Evolutionary conservation across 352 stramenopile genomes (phyloP).

Genomic region (Globisporangium emineosum): DNA sequence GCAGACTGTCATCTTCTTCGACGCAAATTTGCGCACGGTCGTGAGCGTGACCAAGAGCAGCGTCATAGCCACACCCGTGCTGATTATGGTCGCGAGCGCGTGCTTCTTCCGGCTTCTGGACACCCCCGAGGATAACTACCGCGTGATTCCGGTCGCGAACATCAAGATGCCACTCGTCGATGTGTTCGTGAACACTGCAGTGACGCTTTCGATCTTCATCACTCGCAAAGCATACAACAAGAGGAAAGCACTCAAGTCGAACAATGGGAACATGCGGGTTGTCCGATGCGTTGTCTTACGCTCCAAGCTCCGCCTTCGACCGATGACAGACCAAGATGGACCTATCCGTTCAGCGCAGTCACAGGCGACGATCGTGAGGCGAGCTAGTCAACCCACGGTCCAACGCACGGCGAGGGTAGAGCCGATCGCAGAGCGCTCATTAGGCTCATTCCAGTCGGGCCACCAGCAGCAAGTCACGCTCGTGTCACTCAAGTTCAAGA

Average conservation of each 20-base stretch:
- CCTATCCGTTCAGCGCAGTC: neutral
- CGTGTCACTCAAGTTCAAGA: constrained; percentile 25
- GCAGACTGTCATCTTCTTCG: constrained; percentile 12
- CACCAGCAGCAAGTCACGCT: constrained; percentile 32
- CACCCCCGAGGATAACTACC: constrained; percentile 8
- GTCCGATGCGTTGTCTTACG: constrained; percentile 36
- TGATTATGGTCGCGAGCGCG: neutral
- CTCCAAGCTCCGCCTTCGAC: constrained; percentile 27
- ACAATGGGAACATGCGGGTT: constrained; percentile 22
- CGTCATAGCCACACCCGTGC: neutral
- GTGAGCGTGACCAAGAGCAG: constrained; percentile 6
- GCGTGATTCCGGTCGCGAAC: constrained; percentile 17
- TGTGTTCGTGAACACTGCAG: constrained; percentile 37
- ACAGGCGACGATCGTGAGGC: constrained; percentile 18
- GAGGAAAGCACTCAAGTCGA: constrained; percentile 26
- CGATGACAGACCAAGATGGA: neutral
- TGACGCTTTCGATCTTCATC: constrained; percentile 38
- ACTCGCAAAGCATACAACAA: constrained; percentile 35
- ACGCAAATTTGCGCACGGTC: constrained; percentile 14
- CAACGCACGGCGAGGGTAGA: neutral
- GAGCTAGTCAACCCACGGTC: neutral
- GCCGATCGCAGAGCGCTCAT: neutral
- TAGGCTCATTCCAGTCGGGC: neutral
- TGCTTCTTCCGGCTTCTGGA: constrained; percentile 11
- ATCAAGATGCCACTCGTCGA: constrained; percentile 29